Base-by-base conservation (phyloP, 2,329 filamentous ascomycete genomes). In the Cladophialophora immunda region DNA sequence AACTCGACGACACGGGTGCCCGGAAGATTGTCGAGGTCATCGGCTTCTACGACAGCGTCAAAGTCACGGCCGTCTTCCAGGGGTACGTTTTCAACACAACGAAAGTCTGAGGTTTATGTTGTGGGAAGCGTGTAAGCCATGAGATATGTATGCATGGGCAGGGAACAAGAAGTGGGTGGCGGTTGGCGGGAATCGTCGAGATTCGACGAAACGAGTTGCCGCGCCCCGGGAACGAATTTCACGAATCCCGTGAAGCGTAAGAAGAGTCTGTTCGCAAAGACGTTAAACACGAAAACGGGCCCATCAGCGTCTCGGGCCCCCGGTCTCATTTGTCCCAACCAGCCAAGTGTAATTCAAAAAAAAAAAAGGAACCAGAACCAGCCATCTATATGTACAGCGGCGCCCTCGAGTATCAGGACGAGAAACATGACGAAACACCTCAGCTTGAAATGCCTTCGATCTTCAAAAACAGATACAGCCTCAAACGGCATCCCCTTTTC, bases 1-100 rank as follows among this genome's bases (percentile, higher is more conserved):
- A 45, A 27, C n/a, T 55, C 36, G 45, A 57, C 19, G 58, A 19
- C 32, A 52, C n/a, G 58, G 55, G 30, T 7, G 45, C 34, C 45
- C 22, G 57, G 52, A 68, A 65, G 60, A 66, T 66, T 30, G 64
- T 68, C 30, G 64, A 68, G 25, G 67, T 66, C 54, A 64, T 56
- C 29, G 67, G 67, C 3, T 67, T 68, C 17, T 68, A 67, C 47
- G 67, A 66, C 58, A 53, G 67, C 27, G 29, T 58, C 27, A 66
- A 66, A 41, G 67, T 68, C n/a, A 58, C 32, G 4, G 63, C 58
- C 17, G 64, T 67, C 6, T 68, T 68, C 38, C 64, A 63, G 52
- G 64, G 67, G 8, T 68, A 68, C 57, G 47, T 52, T 19, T 66
- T 66, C 34, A 65, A 65, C 25, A 29, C 55, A 8, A 60, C 58